Evolutionary conservation across 2,329 filamentous ascomycete genomes (phyloP), one percentile per base, ranked within the genome.

Genomic region (Periconia macrospinosa): DNA sequence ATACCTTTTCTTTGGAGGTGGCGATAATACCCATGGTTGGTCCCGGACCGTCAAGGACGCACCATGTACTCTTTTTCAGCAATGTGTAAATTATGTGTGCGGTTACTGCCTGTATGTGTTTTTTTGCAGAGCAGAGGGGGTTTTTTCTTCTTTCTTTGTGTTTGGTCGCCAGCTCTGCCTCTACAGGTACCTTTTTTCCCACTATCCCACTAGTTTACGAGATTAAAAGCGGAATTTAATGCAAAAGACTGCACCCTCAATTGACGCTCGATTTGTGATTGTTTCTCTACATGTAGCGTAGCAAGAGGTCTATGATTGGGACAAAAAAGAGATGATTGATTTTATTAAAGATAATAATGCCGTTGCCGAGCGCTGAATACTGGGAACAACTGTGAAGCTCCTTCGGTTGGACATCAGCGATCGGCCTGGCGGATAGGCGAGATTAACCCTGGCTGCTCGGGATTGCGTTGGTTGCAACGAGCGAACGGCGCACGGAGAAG

Each of bases 41-140:
- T 68, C 62, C 61, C 61, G 66, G 63, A 65, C 67, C 62, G 56
- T 62, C 58, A 58, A 49, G 63, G 67, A 65, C 62, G 60, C 62
- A 57, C 61, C 62, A 70, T 73, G 69, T 72, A 70, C 57, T 66
- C 33, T n/a, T 37, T 69, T 66, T 70, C 68, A 68, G 65, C 69
- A 68, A 70, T 68, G 67, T 73, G 70, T 74, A 74, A 69, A 72
- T 68, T 73, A 73, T 53, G 68, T 62, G 62, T 67, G 63, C 60
- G 62, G 58, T 62, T 53, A 58, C 63, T 62, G 55, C 62, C 68
- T 69, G 64, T 37, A 27, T 27, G 23, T 27, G 23, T 27, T 3
- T 61, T 56, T 55, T 62, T 62, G 66, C 65, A 67, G 69, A 57
- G 61, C 63, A 61, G 61, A 55, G 23, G 59, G 54, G 62, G 59